Base-by-base conservation (phyloP, 2,329 filamentous ascomycete genomes). In the Neopestalotiopsis sp. region DNA sequence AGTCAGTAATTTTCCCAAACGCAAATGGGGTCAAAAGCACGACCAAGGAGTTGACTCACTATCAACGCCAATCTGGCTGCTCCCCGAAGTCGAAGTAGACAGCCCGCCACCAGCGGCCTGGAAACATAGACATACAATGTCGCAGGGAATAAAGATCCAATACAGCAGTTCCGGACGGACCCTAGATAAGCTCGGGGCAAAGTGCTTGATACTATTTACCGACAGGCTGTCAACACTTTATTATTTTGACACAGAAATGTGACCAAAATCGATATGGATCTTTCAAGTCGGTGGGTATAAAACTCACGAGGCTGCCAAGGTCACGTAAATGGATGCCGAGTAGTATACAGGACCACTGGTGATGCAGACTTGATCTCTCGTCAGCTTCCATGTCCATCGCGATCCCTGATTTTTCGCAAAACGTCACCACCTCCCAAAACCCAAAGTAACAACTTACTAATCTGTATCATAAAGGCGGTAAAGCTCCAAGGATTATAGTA, bases 241-340 rank as follows among this genome's bases (percentile, higher is more conserved):
- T 2, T 1, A 7, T 6, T 10, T 38, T 38, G 6, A 10, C 34
- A 10, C 6, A 10, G 34, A 38, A 38, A 10, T 38, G 10, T 1
- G 10, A 10, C 1, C 34, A 38, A 38, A 10, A 28, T 28, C 24
- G 24, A 28, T 28, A 28, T 12, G 13, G n/a, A 24, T 30, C 13
- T 20, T 58, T 58, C 56, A n/a, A 58, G 6, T 28, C 53, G 20
- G 24, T n/a, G 28, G 4, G 57, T 3, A 32, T 28, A 28, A 28
- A n/a, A 74, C 76, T 70, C 66, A 78, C 77, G 81, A 77, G 67
- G 79, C 75, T n/a, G 80, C 80, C 38, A 91, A 83, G 38, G 88
- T 90, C 67, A 92, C 85, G 76, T 92, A 93, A 75, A 92, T 89
- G 69, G 88, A 89, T 0, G 90, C 90, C 34, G 88, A 84, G 74